Conservation (phyloP, 1,284 basidiomycete genomes). For the Mycosarcoma mackinlayi region DNA sequence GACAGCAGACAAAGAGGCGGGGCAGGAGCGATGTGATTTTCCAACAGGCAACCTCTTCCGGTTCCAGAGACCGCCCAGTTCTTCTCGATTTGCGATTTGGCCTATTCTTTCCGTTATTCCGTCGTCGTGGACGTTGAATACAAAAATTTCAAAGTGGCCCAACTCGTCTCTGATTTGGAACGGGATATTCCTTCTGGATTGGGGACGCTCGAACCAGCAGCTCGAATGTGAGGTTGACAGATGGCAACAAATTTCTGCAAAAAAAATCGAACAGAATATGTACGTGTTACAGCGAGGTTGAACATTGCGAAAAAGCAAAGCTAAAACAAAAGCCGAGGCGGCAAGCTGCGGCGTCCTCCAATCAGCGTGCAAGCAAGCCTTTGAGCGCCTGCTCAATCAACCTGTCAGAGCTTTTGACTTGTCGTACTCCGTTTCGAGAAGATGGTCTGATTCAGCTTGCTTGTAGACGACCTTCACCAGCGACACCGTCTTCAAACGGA, state of each 20-base stretch:
- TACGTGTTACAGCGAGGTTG: conserved; percentile 13
- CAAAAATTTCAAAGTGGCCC: conserved; percentile 5
- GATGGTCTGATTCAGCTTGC: no score
- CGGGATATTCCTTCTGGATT: neutral
- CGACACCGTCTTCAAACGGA: no score
- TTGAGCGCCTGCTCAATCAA: conserved; percentile 1
- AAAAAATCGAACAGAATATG: neutral
- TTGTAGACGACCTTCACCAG: no score
- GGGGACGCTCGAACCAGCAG: no score
- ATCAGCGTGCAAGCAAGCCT: neutral
- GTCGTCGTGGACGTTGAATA: conserved; percentile 3
- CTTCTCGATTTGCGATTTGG: conserved; percentile 23
- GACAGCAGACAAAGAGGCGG: no score
- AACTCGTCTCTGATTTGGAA: neutral
- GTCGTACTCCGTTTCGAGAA: no score
- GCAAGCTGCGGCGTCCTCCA: conserved; percentile 38
- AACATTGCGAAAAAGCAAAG: neutral
- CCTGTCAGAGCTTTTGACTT: neutral
- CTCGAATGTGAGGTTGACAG: neutral
- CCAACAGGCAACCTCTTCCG: conserved; percentile 15
- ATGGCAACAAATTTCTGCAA: neutral
- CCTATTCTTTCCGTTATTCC: conserved; percentile 20
- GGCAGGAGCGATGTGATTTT: conserved; percentile 10
- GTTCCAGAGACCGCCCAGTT: conserved; percentile 9
- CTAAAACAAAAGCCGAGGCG: neutral